Evolutionary conservation across 2,329 filamentous ascomycete genomes (phyloP), one percentile per base, ranked within the genome.

Genomic region (Fusarium secorum): DNA sequence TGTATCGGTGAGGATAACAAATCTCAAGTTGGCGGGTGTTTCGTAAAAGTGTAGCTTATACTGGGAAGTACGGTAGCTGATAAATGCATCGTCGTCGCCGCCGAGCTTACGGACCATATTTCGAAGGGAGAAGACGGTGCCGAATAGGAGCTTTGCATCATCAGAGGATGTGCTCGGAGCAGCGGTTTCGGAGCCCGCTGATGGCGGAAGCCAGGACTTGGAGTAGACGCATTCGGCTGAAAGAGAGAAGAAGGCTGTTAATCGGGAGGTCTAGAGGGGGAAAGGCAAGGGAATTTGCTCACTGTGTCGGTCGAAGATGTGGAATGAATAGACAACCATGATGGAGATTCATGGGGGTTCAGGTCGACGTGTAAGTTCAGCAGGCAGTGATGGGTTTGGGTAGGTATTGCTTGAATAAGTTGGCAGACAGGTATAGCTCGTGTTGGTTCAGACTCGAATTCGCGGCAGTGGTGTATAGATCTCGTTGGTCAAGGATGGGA

Each of bases 11-110:
- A 98, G 86, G 91, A 99, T 93, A 78, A 98, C 94, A 79, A 98
- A 97, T 79, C 97, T 97, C 81, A 97, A 90, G 80, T 93, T 97
- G 56, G 94, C 96, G 2, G 95, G 94, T 17, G 96, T 98, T 85
- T 99, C 96, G 86, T 98, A 99, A 85, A 97, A 99, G 84, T 99
- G 96, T 76, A 99, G 88, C 84, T 98, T 98, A 87, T 99, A 99
- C 82, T 97, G 92, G 74, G 88, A 93, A 57, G 96, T 99, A 75
- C 94, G 92, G 83, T 93, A 99, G 74, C 91, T 94, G 75, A 99
- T 92, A 81, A 99, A 99, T 79, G 93, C 94, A 84, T 98, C 95
- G 80, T 98, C 94, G 59, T 93, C 90, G 72, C 95, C 95, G 77
- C 95, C 95, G 51, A 99, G 88, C 85, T 98, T 97, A 81, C 94